A percentile compares a stretch with the other conserved stretches of the same genome.
phyloP scores from a whole-genome alignment of 352 stramenopile species.

The Pythium apleroticum region DNA sequence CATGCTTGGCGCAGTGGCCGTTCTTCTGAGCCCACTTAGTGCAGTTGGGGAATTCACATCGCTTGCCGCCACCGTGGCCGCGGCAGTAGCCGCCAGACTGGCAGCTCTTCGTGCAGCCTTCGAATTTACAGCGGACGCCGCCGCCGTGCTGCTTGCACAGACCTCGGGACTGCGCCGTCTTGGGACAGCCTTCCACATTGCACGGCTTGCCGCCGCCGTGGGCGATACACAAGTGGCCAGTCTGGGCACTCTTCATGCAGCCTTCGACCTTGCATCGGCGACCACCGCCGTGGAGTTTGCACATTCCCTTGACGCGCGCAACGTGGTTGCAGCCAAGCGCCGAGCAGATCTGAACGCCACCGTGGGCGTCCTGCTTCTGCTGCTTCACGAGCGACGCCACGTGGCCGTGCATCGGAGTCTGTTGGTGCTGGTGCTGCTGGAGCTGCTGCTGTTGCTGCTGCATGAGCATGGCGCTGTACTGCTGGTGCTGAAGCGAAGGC shows the following conservation, averaged over 20 bases:
- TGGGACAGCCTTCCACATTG: slow-evolving; percentile 81
- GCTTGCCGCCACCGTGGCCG: slow-evolving; percentile 80
- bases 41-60: slow-evolving; percentile 81
- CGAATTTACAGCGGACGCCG: slow-evolving; percentile 83
- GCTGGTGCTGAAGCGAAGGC: slow-evolving; percentile 36
- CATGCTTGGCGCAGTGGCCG: slow-evolving; percentile 84
- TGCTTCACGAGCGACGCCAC: slow-evolving; percentile 56
- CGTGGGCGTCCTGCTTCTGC: slow-evolving; percentile 48
- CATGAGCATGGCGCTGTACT: slow-evolving; percentile 66
- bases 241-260: slow-evolving; percentile 88
- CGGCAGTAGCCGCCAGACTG: slow-evolving; percentile 85
- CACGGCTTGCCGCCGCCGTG: slow-evolving; percentile 85
- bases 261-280: slow-evolving; percentile 84
- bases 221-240: slow-evolving; percentile 80
- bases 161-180: slow-evolving; percentile 82
- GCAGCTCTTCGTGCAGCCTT: slow-evolving; percentile 86
- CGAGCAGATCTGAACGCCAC: slow-evolving; percentile 64
- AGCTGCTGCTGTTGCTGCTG: slow-evolving; percentile 50
- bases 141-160: slow-evolving; percentile 86
- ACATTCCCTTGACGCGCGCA: slow-evolving; percentile 83
- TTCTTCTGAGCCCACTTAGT: slow-evolving; percentile 90
- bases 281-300: slow-evolving; percentile 80
- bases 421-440: slow-evolving; percentile 39
- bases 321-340: slow-evolving; percentile 78
- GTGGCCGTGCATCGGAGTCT: slow-evolving; percentile 17